Evolutionary conservation across 768 basidiomycete genomes (phyloP), one percentile per base, ranked within the genome.

Genomic region (Mycena pura): DNA sequence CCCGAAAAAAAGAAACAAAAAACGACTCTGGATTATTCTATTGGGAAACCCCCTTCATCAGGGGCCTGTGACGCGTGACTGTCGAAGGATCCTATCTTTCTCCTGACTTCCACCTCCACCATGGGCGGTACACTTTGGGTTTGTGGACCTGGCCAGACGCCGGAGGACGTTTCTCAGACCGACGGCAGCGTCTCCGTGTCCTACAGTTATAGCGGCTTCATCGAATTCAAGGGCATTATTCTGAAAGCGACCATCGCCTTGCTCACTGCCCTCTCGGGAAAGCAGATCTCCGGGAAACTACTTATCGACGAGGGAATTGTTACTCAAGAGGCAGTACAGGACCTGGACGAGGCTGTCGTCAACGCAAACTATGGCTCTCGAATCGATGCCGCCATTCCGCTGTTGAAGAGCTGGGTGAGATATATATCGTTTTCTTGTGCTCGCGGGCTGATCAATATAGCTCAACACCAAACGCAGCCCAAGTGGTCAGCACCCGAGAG

Each of bases 341-440:
- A 32, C 19, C 4, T 27, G 5, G 60, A 25, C 22, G 44, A 55
- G 29, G 39, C 21, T 15, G 36, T 64, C 22, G 38, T 57, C 11
- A 57, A 57, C 40, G 25, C 55, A n/a, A 50, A 62, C 40, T 57
- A 62, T 49, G 55, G 60, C 60, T 21, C 39, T 10, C 60, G 52
- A 13, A 61, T 61, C 36, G 52, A 55, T 25, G 31, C 32, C 3
- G 61, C 55, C 11, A 46, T 57, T 19, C 25, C 36, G n/a, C 40
- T 57, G 5, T 47, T 62, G 41, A 36, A 49, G 40, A 31, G 34
- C 9, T 62, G 61, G 61, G 53, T 56, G 25, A 40, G 50, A 22
- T 36, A 25, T 10, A 38, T 21, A 24, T 50, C 10, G 14, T 27
- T 5, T 50, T n/a, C 45, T 17, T 28, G 15, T 46, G n/a, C n/a